Base-by-base conservation (phyloP, 1,139 yeast species). In the Lizanozyma gosingica region DNA sequence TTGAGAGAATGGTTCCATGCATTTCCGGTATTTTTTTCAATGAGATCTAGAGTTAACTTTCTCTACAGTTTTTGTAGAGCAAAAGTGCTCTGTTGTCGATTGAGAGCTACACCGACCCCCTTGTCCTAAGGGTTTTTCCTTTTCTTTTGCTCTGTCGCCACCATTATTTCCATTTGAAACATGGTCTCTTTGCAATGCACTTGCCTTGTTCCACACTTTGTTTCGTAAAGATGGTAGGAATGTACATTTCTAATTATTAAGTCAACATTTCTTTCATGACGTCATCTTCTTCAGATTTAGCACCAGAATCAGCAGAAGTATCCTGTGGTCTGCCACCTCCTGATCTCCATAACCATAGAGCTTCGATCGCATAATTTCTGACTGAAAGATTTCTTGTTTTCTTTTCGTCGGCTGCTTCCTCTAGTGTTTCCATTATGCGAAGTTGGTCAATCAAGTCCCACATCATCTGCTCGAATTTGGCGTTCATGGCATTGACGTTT, bases 311-410 rank as follows among this genome's bases (percentile, higher is more conserved):
- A n/a, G n/a, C 29, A 22, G 29, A 11, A 6, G 6, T 22, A 22
- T 11, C 11, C 29, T 22, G 6, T 6, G 29, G 11, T 22, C 60
- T 63, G 2, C 88, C 88, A 3, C 85, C 85, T n/a, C 85, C 88
- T 53, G 80, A 76, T 51, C 73, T 80, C 92, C 95, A 87, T 40
- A 90, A 66, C 97, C 97, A 92, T 36, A 92, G 69, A 0, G 97
- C 97, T 49, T 92, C 98, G 17, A 85, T 73, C 1, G 97, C 96
- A 54, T 88, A 85, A 48, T 78, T 84, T 47, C 88, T 68, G 2
- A 90, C 90, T 22, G 92, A 84, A 36, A 90, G 47, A 55, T 85
- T 85, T 18, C 63, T 67, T 1, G 92, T 81, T 39, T 63, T 65
- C 11, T 60, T 57, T 43, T 86, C 96, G 50, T 83, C 83, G 0